Percentiles rank a stretch among this genome's conserved stretches.
These are phyloP conservation scores for Luffa aegyptiaca DNA, from an alignment of 306 rosid genomes.

Conservation along the genomic window DNA sequence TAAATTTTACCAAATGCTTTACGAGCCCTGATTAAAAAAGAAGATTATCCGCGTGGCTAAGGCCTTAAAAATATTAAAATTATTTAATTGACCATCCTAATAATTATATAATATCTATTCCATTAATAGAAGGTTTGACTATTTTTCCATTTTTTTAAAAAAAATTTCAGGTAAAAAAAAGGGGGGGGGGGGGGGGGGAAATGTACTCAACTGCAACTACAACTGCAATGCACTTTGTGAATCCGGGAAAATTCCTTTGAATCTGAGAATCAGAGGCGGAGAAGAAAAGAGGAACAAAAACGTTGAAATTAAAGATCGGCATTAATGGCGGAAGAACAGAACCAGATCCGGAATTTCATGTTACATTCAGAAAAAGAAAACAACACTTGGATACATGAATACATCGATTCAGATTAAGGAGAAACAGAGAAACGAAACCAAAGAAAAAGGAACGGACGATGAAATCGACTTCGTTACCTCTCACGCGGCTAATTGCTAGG, in stretches of 20 bases:
- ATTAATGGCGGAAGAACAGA: neutral
- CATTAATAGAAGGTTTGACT: neutral
- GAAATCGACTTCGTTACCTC: constrained; percentile 7
- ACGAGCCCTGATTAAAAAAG: too few relatives aligned
- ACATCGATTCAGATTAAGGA: neutral
- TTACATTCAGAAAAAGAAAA: neutral
- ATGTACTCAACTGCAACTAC: neutral
- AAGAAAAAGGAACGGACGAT: neutral
- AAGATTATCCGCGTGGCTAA: neutral
- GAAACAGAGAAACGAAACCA: neutral
- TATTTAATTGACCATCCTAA: neutral
- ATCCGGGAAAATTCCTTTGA: neutral
- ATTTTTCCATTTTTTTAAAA: too few relatives aligned
- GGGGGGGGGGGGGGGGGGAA: neutral
- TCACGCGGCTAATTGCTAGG: neutral
- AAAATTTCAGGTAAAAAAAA: neutral
- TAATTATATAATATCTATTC: neutral
- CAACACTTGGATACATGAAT: neutral
- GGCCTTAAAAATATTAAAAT: neutral
- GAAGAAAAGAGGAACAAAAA: neutral
- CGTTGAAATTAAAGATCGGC: neutral
- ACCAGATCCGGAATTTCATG: neutral
- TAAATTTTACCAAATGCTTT: too few relatives aligned
- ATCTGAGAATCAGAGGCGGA: neutral
- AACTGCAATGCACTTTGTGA: neutral